Evolutionary conservation across 2,329 filamentous ascomycete species (phyloP).

Genomic region (Colletotrichum trifolii): DNA sequence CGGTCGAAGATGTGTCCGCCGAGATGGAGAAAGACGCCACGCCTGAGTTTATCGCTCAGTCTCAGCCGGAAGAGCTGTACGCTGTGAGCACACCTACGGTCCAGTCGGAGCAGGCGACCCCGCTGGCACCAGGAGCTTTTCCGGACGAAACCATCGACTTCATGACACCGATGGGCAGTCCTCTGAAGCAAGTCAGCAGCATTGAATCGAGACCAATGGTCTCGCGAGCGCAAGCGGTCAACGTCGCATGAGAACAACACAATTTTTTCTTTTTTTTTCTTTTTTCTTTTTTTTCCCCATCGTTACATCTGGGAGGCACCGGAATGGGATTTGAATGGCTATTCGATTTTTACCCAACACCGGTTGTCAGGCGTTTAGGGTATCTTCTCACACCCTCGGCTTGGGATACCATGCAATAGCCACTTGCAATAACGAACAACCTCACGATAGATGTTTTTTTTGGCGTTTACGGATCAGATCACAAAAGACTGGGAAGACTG

Average conservation of each 20-base stretch:
- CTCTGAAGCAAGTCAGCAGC: constrained; percentile 24
- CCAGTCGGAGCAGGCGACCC: constrained; percentile 20
- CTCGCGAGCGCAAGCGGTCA: constrained; percentile 11
- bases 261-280: not conserved
- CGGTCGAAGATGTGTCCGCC: constrained; percentile 13
- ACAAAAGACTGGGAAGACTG: constrained; percentile 11
- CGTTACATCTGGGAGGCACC: not conserved
- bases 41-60: constrained; percentile 1
- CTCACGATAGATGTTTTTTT: constrained; percentile 21
- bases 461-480: constrained; percentile 31
- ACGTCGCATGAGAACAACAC: constrained; percentile 28
- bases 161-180: constrained; percentile 17
- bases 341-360: not conserved
- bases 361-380: constrained; percentile 26
- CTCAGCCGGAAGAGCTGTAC: constrained; percentile 5
- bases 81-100: constrained; percentile 3
- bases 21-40: constrained; percentile 8
- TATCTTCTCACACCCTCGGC: constrained; percentile 18
- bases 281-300: constrained; percentile 12
- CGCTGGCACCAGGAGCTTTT: constrained; percentile 30
- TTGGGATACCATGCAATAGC: constrained; percentile 17
- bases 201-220: constrained; percentile 20
- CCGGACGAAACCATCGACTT: constrained; percentile 23
- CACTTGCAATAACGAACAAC: constrained; percentile 26
- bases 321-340: constrained; percentile 6